These are phyloP conservation scores for Mrakiaceae sp. DNA, from an alignment of 1,284 basidiomycete species.

Conservation along the genomic window DNA sequence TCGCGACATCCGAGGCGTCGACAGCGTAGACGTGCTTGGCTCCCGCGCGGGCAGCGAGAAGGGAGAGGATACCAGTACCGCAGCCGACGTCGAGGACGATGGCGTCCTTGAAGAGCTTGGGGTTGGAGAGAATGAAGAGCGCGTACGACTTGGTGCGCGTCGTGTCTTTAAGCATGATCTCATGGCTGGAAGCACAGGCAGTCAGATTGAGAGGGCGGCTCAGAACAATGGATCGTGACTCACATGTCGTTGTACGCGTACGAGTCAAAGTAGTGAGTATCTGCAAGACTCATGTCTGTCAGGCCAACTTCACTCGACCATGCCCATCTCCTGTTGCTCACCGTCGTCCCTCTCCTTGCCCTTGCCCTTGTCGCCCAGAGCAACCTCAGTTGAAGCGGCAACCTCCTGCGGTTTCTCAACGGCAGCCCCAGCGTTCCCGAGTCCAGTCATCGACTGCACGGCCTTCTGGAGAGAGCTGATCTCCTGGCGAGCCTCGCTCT, in stretches of 20 bases:
- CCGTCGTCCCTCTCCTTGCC: conserved; percentile 26
- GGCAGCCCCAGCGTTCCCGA: background rate
- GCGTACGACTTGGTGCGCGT: conserved; percentile 90
- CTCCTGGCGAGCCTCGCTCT: background rate
- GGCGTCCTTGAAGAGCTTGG: conserved; percentile 69
- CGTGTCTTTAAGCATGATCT: conserved; percentile 60
- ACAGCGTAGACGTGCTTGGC: conserved; percentile 89
- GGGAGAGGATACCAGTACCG: conserved; percentile 82
- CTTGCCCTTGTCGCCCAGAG: conserved; percentile 32
- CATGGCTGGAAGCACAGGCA: conserved; percentile 34
- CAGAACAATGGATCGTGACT: conserved; percentile 46
- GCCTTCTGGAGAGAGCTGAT: background rate
- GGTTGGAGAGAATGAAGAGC: conserved; percentile 78
- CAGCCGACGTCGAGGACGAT: conserved; percentile 71
- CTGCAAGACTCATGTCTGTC: no score
- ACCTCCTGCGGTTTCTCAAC: conserved; percentile 17
- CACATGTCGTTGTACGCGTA: conserved; percentile 65
- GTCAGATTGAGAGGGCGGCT: background rate
- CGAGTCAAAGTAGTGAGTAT: conserved; percentile 78
- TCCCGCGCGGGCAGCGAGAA: conserved; percentile 84
- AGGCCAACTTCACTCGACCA: conserved; percentile 20
- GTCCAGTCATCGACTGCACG: background rate
- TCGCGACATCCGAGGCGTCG: conserved; percentile 78
- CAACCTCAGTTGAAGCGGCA: no score
- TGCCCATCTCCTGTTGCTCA: conserved; percentile 23